Base-by-base conservation (phyloP, 352 stramenopile species). In the Globisporangium cystogenes region DNA sequence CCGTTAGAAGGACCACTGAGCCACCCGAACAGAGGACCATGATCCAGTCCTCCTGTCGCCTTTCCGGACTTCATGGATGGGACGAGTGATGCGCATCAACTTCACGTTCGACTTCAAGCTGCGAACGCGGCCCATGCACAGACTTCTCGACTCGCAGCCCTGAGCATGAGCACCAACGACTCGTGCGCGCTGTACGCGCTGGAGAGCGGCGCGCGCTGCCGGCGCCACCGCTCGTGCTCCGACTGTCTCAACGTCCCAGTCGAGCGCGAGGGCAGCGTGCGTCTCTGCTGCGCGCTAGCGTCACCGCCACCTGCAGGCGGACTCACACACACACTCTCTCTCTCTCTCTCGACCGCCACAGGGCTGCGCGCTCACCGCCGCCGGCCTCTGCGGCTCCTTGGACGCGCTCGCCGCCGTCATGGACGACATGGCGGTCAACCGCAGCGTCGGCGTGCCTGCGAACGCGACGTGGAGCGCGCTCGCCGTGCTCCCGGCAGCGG, bases 401-500 rank as follows among this genome's bases (percentile, higher is more conserved):
- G 5, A 50, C 18, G 53, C 20, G 11, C 70, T 70, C 58, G 59
- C 50, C n/a, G 67, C 18, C n/a, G 36, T 20, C 14, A 6, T 41
- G 36, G 36, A 41, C 12, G 36, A 41, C 36, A 41, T 41, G 36
- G 36, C 14, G 14, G 15, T 41, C 36, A 41, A 41, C 18, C 36
- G 12, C 36, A 41, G 36, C 36, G 6, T 20, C 36, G 18, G 36
- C 36, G 36, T 20, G 14, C 36, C 36, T 0, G 36, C 53, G 36
- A 60, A 76, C 37, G 51, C 65, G n/a, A 41, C 36, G 36, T 41
- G 21, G 18, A 57, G 42, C 21, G 68, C 56, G 12, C 55, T 57
- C n/a, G 67, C 76, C 41, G 73, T 66, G 47, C 86, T 88, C 55
- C 72, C 72, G 31, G 84, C 74, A 15, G 70, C 57, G 29, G 80